Percentiles rank a stretch among this genome's conserved stretches.
Conservation (phyloP, 768 basidiomycete species). For the Tremella yokohamensis region DNA sequence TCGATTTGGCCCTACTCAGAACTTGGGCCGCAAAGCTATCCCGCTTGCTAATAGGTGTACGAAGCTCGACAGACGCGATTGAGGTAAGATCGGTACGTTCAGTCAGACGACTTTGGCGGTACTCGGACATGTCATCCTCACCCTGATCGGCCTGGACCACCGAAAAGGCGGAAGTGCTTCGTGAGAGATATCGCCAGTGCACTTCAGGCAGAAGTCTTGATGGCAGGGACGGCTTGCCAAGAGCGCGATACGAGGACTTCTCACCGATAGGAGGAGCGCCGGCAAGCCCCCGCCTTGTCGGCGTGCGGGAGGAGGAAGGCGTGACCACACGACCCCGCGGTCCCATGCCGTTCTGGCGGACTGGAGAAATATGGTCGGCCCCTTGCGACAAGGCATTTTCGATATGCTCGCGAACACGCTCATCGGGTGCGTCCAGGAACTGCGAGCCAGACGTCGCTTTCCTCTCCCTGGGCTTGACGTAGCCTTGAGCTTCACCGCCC, state of each 20-base stretch:
- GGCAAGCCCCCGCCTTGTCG: constrained; percentile 17
- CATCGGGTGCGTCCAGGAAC: constrained; percentile 52
- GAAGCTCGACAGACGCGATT: constrained; percentile 56
- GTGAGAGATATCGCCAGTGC: constrained; percentile 37
- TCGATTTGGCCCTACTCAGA: constrained; percentile 29
- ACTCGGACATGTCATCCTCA: constrained; percentile 27
- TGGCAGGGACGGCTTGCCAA: constrained; percentile 35
- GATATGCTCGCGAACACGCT: constrained; percentile 71
- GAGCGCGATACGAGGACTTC: constrained; percentile 36
- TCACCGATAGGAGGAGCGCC: constrained; percentile 42
- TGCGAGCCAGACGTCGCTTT: constrained; percentile 46
- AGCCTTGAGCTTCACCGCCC: constrained; percentile 21
- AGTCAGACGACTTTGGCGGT: constrained; percentile 55
- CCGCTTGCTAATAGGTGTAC: constrained; percentile 24
- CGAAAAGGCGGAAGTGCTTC: constrained; percentile 13
- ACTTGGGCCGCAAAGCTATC: constrained; percentile 29
- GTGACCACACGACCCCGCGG: constrained; percentile 5
- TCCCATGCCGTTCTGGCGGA: not conserved
- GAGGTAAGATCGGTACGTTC: constrained; percentile 62
- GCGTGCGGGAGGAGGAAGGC: constrained; percentile 23
- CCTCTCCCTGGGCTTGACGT: constrained; percentile 16
- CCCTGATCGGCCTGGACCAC: constrained; percentile 1
- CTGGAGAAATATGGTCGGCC: constrained; percentile 49
- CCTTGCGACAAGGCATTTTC: constrained; percentile 77
- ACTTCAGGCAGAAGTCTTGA: constrained; percentile 49